A percentile compares a stretch with the other conserved stretches of the same genome.
Evolutionary conservation across 2,329 filamentous ascomycete genomes (phyloP).

Genomic region (Fusarium nematophilum): DNA sequence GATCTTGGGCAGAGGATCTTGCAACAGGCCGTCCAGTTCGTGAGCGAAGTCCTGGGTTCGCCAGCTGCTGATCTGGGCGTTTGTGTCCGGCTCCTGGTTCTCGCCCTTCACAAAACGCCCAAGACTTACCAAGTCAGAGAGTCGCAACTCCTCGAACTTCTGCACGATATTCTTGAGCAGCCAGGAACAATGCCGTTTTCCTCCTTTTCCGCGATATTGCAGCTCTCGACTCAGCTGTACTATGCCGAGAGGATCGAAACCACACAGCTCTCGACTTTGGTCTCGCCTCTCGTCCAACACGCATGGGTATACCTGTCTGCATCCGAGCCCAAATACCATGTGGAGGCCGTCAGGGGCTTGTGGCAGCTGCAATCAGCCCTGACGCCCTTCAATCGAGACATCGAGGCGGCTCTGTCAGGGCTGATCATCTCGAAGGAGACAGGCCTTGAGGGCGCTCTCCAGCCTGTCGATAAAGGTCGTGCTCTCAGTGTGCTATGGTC

Average conservation of each 20-base stretch:
- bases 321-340: conserved; percentile 90
- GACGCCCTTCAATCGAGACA: conserved; percentile 73
- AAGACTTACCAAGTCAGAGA: conserved; percentile 56
- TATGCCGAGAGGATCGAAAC: conserved; percentile 62
- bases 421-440: conserved; percentile 70
- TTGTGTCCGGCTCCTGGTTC: conserved; percentile 69
- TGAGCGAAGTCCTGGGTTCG: conserved; percentile 58
- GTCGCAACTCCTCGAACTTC: conserved; percentile 60
- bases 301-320: conserved; percentile 86
- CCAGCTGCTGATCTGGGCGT: conserved; percentile 62
- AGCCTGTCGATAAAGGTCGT: conserved; percentile 70
- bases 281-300: conserved; percentile 75
- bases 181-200: conserved; percentile 59
- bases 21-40: conserved; percentile 66
- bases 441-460: conserved; percentile 23
- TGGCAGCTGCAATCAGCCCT: conserved; percentile 86
- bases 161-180: conserved; percentile 60
- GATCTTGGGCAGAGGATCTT: conserved; percentile 72
- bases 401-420: conserved; percentile 81
- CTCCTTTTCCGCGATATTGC: conserved; percentile 68
- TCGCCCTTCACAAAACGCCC: conserved; percentile 66
- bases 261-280: conserved; percentile 69
- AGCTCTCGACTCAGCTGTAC: conserved; percentile 68
- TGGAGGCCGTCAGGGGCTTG: conserved; percentile 87
- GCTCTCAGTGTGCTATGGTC: conserved; percentile 84